Percentiles rank a stretch among this genome's conserved stretches.
Conservation (phyloP, 176 grass and related monocot species). For the Musa itinerans region DNA sequence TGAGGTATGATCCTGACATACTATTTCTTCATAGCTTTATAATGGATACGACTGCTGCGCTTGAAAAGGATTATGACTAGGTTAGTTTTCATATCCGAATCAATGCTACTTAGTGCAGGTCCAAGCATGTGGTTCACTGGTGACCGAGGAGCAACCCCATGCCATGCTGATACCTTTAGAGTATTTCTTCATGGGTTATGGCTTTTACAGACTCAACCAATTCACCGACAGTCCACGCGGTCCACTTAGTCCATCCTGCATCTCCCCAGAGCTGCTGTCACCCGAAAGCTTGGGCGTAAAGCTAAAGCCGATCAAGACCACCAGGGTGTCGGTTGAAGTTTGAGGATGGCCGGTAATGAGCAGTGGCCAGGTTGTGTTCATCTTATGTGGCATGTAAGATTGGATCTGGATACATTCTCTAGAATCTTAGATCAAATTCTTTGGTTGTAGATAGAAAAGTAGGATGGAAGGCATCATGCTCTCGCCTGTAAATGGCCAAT, state of each 20-base stretch:
- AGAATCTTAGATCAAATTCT: neutral
- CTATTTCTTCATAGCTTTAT: neutral
- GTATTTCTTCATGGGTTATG: constrained; percentile 18
- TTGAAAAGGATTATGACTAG: neutral
- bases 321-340: constrained; percentile 8
- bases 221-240: constrained; percentile 2
- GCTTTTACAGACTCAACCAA: constrained; percentile 1
- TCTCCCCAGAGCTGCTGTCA: constrained; percentile 23
- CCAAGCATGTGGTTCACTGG: constrained; percentile 16
- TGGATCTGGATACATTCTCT: neutral
- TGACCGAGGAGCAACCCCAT: constrained; percentile 25
- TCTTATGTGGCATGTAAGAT: neutral
- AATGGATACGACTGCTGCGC: too few relatives aligned
- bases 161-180: constrained; percentile 26
- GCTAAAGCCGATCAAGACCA: constrained; percentile 26
- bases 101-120: constrained; percentile 2
- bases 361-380: neutral
- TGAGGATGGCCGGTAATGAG: neutral
- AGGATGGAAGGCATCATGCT: neutral
- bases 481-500: neutral
- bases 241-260: constrained; percentile 10
- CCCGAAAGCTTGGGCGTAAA: constrained; percentile 28
- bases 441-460: neutral
- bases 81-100: neutral
- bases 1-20: constrained; percentile 8